Conservation (phyloP, 306 rosid genomes). For the Acacia confusa region DNA sequence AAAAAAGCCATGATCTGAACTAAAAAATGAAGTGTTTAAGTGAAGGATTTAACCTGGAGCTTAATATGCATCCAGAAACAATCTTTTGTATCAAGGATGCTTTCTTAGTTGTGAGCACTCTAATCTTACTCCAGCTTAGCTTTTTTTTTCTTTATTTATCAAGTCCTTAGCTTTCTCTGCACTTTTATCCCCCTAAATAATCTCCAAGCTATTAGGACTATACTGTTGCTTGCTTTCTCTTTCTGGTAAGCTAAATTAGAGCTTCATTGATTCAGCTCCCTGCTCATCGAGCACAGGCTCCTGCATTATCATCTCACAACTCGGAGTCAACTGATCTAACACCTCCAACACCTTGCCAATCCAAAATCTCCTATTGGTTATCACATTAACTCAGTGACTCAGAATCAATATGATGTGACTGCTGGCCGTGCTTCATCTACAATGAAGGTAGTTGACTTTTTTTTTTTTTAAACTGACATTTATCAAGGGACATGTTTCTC, state of each 20-base stretch:
- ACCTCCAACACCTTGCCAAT: constrained; percentile 32
- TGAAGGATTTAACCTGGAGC: neutral
- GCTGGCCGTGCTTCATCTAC: constrained; percentile 95
- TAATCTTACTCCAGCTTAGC: constrained; percentile 1
- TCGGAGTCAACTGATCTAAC: constrained; percentile 32
- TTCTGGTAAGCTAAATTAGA: constrained; percentile 49
- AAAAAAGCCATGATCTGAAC: neutral
- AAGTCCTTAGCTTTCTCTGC: neutral
- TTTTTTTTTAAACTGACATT: constrained; percentile 4
- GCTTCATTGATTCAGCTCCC: constrained; percentile 30
- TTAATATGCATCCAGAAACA: neutral
- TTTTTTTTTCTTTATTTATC: constrained; percentile 9
- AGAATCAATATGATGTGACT: neutral
- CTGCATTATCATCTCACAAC: constrained; percentile 24
- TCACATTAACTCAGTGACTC: constrained; percentile 6
- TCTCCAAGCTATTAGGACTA: too few species aligned
- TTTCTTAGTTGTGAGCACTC: neutral
- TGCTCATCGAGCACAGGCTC: constrained; percentile 29
- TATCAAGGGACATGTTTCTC: constrained; percentile 8
- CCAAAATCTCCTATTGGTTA: neutral
- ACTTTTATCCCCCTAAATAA: too few species aligned
- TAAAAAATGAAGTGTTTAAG: neutral
- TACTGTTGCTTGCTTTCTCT: constrained; percentile 12
- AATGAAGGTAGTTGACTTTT: constrained; percentile 62
- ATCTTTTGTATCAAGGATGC: neutral